Evolutionary conservation across 495 filamentous ascomycete species (phyloP), one percentile per base, ranked within the genome.

Genomic region (Tuber magnatum): DNA sequence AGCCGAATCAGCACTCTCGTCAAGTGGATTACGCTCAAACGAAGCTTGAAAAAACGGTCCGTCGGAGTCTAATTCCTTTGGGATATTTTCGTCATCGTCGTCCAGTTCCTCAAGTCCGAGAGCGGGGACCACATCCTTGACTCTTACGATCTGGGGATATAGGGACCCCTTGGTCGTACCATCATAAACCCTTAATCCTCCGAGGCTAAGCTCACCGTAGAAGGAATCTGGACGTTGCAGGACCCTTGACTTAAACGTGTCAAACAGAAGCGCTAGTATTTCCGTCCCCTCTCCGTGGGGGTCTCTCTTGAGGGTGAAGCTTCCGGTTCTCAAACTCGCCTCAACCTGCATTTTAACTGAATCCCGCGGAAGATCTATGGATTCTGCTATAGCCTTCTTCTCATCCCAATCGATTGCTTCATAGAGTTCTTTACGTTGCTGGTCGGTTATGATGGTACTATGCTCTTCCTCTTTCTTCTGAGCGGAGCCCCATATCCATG

Each of bases 361-460:
- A 76, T 99, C 96, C 69, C 91, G 89, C 0, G 95, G 95, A 70
- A 92, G 87, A 81, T 98, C 94, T 40, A 99, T 91, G 73, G 90
- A 90, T 77, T 95, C 94, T 0, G 92, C 86, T 44, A 99, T 87
- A 4, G 90, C 90, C 71, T 94, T 92, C 86, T 97, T 97, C 85
- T 99, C 95, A 79, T 99, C 92, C 92, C 94, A 99, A 81, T 97
- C 94, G 78, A 99, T 99, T 46, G 93, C 96, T 78, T 93, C 92
- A 81, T 99, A 99, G 14, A 99, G 88, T 85, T 98, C 95, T 83
- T 98, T 93, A 68, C 94, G 90, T 83, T 99, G 94, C 83, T 97
- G 90, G 73, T 99, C 96, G 1, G 93, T 94, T 88, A 99, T 96
- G 72, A 91, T 87, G 79, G 91, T 90, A 56, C 93, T 91, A 5